These are phyloP conservation scores for Chaetomium fimeti DNA, from an alignment of 495 filamentous ascomycete genomes.

Conservation along the genomic window DNA sequence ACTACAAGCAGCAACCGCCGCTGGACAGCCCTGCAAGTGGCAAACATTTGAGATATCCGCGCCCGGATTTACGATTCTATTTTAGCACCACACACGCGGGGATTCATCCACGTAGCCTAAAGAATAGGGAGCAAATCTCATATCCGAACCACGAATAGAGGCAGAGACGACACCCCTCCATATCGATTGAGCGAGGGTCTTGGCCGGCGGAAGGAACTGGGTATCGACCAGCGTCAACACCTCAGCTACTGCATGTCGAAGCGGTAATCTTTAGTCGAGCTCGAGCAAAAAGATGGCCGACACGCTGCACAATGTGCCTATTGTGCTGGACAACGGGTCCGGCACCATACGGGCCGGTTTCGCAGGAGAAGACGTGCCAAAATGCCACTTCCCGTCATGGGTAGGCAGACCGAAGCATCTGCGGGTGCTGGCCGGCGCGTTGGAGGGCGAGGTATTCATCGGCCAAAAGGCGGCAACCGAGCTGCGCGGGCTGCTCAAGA, in stretches of 20 bases:
- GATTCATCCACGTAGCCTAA: too few species aligned
- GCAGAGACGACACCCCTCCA: too few species aligned
- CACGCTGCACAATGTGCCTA: slow-evolving; percentile 90
- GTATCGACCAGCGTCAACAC: neutral
- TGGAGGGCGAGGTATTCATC: slow-evolving; percentile 98
- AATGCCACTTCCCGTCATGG: slow-evolving; percentile 97
- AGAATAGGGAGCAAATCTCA: too few species aligned
- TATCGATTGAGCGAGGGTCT: too few species aligned
- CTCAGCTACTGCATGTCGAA: slow-evolving; percentile 10
- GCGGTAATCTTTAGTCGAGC: neutral
- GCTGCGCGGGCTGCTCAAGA: slow-evolving; percentile 88
- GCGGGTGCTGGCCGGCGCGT: slow-evolving; percentile 89
- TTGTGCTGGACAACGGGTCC: slow-evolving; percentile 98
- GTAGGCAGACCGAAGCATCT: slow-evolving; percentile 96
- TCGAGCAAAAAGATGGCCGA: slow-evolving; percentile 59
- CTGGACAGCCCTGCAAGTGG: neutral
- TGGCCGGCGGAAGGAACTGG: neutral
- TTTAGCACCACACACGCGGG: too few species aligned
- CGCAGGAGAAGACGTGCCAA: slow-evolving; percentile 90
- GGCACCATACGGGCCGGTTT: slow-evolving; percentile 97
- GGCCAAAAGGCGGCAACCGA: slow-evolving; percentile 86
- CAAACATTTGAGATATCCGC: neutral
- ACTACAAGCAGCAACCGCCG: neutral
- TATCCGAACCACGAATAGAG: too few species aligned
- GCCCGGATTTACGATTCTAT: too few species aligned